Evolutionary conservation across 768 basidiomycete genomes (phyloP).

Genomic region (Russula sp.): DNA sequence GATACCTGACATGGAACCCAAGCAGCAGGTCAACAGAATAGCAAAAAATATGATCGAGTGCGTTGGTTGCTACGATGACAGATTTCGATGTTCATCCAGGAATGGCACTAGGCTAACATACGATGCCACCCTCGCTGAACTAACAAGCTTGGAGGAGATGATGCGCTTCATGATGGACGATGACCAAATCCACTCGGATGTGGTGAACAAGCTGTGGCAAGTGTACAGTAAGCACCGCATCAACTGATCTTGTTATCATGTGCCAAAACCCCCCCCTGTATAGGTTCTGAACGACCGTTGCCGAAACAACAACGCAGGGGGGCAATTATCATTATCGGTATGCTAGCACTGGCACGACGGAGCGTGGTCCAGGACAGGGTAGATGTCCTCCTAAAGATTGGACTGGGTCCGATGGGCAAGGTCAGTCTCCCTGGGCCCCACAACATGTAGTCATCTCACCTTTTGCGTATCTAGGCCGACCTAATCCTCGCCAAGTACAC

Average conservation of each 20-base stretch:
- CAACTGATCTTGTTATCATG: neutral
- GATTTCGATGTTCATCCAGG: neutral
- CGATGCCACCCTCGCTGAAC: conserved; percentile 85
- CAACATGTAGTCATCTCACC: neutral
- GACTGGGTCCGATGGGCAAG: conserved; percentile 78
- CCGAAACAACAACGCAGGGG: conserved; percentile 86
- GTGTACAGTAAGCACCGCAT: conserved; percentile 67
- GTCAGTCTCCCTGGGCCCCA: conserved; percentile 32
- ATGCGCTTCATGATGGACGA: conserved; percentile 96
- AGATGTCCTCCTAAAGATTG: conserved; percentile 78
- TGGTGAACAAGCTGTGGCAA: conserved; percentile 90
- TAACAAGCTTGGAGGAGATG: conserved; percentile 95
- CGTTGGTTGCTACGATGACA: conserved; percentile 23
- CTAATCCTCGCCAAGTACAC: conserved; percentile 88
- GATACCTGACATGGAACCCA: conserved; percentile 61
- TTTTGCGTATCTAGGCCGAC: conserved; percentile 50
- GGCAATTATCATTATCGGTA: conserved; percentile 93
- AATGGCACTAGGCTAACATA: conserved; percentile 64
- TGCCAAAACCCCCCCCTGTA: neutral
- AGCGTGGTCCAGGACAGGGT: conserved; percentile 76
- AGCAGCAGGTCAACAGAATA: conserved; percentile 85
- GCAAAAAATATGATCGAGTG: conserved; percentile 97
- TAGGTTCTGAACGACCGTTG: conserved; percentile 68
- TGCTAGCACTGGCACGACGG: conserved; percentile 82
- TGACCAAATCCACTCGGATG: conserved; percentile 71